Evolutionary conservation across 805 yeast species (phyloP).

Genomic region (Cyberlindnera misumaiensis): DNA sequence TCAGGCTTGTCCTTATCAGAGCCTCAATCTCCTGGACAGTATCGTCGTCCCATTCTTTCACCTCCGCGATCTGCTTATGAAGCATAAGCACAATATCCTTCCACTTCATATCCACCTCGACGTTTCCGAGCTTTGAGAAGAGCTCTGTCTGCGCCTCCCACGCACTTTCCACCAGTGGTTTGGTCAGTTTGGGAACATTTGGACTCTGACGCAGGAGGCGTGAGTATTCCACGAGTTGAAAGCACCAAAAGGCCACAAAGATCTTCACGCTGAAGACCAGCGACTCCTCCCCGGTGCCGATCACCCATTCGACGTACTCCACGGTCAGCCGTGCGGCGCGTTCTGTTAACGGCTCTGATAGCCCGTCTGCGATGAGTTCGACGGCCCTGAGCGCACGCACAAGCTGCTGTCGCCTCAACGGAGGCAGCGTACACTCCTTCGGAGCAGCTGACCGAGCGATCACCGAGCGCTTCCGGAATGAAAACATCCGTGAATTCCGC

Average conservation of each 20-base stretch:
- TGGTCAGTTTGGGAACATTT: background rate
- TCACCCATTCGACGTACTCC: conserved; percentile 3
- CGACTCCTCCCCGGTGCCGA: background rate
- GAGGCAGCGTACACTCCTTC: too few species aligned
- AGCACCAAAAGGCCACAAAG: background rate
- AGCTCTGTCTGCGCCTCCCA: conserved; percentile 1
- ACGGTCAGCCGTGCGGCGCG: background rate
- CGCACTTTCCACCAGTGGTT: background rate
- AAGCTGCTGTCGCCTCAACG: background rate
- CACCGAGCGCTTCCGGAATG: background rate
- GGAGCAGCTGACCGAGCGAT: background rate
- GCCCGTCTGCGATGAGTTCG: background rate
- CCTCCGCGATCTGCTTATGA: too few species aligned
- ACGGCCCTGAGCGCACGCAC: background rate
- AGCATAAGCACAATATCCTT: background rate
- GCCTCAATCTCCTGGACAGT: too few species aligned
- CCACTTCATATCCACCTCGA: background rate
- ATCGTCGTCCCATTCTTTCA: too few species aligned
- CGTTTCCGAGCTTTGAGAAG: background rate
- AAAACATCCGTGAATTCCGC: background rate
- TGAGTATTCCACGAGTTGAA: background rate
- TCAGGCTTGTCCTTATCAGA: too few species aligned
- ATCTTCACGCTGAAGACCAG: background rate
- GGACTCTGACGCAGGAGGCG: background rate
- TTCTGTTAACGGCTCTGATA: background rate